These are phyloP conservation scores for Coemansia aciculifera DNA, from an alignment of 192 early-diverging fungal genomes.

Conservation along the genomic window DNA sequence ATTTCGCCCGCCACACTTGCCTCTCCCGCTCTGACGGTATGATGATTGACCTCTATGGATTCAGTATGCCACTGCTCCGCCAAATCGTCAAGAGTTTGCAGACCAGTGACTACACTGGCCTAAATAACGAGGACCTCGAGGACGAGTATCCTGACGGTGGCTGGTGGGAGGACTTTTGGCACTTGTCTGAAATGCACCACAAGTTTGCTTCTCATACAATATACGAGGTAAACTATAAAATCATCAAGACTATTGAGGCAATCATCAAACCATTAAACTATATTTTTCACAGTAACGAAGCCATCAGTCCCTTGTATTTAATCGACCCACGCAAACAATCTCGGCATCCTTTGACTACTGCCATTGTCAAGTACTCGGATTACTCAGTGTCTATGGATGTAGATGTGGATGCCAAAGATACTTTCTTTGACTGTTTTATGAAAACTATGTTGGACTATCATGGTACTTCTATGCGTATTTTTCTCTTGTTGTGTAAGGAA, in stretches of 20 bases:
- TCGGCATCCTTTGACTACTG: slow-evolving; percentile 27
- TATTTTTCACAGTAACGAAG: slow-evolving; percentile 23
- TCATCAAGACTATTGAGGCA: slow-evolving; percentile 34
- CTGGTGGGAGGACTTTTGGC: slow-evolving; percentile 46
- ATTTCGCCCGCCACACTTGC: slow-evolving; percentile 26
- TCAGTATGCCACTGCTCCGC: slow-evolving; percentile 34
- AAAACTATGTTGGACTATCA: slow-evolving; percentile 38
- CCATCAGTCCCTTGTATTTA: slow-evolving; percentile 19
- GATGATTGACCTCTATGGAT: slow-evolving; percentile 28
- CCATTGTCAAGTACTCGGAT: slow-evolving; percentile 24
- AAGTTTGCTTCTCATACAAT: slow-evolving; percentile 27
- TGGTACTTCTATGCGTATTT: slow-evolving; percentile 30
- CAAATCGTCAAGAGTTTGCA: slow-evolving; percentile 34
- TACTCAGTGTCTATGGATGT: neutral
- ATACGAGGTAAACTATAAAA: slow-evolving; percentile 49
- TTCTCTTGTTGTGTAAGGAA: slow-evolving; percentile 30
- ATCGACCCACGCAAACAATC: neutral
- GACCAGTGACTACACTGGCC: slow-evolving; percentile 20
- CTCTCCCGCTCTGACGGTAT: slow-evolving; percentile 20
- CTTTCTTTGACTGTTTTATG: slow-evolving; percentile 50
- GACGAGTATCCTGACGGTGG: slow-evolving; percentile 35
- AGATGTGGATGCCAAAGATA: neutral
- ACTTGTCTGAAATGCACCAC: slow-evolving; percentile 39
- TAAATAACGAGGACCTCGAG: slow-evolving; percentile 32
- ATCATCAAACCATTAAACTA: slow-evolving; percentile 39